Evolutionary conservation across 768 basidiomycete species (phyloP), one percentile per base, ranked within the genome.

Genomic region (Boletus pseudo-olivaceus): DNA sequence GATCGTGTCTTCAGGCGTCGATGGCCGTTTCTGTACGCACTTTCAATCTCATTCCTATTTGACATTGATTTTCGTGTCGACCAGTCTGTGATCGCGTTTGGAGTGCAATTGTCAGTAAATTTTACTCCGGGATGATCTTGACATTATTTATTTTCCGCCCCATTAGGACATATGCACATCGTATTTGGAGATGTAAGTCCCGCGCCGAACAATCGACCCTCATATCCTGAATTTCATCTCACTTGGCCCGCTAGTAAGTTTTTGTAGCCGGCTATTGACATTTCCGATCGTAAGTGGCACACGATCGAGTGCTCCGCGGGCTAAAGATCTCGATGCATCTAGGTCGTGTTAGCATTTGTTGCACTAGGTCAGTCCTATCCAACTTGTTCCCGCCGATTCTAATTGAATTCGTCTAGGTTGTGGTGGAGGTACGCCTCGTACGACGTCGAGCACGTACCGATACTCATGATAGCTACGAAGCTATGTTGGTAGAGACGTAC

Each of bases 101-200:
- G 65, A 19, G 72, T 73, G 39, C 72, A 73, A 62, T 50, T 74
- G 72, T 73, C 38, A 34, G 71, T 53, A 10, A 11, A 5, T 7
- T 49, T 34, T 14, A 17, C 42, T 50, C 47, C 3, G 1, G 11
- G 4, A 15, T 42, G n/a, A 53, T 39, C 19, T 48, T 48, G 53
- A 55, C 42, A 43, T 50, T 48, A 48, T 47, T 41, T 20, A 48
- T 49, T 41, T 20, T 23, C 38, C 23, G 10, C 60, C 29, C 20
- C 27, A 50, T 49, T 23, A 73, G 72, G 62, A 67, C 66, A 56
- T 73, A 73, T 55, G 72, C 72, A 12, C 66, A 73, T 58, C 72
- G 72, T 29, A 65, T 73, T 55, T 73, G 73, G 73, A 71, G 67
- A 59, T 49, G 72, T 72, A 51, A 59, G 72, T 55, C 19, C 52